A percentile compares a stretch with the other conserved stretches of the same genome.
phyloP scores from a whole-genome alignment of 1,284 basidiomycete species.

The Retiboletus fuscus region DNA sequence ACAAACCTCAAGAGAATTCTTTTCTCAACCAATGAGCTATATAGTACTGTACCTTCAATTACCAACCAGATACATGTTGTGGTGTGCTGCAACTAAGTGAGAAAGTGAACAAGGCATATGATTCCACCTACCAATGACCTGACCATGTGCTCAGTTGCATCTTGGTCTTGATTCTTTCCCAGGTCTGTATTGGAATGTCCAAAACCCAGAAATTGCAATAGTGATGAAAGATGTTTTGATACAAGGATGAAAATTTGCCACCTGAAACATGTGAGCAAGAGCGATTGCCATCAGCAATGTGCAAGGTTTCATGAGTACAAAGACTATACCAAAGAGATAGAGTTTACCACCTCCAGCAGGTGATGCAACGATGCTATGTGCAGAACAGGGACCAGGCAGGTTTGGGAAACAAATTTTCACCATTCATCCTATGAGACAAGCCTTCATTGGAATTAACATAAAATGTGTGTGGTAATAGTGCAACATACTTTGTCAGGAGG shows the following conservation, averaged over 20 bases:
- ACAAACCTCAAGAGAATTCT: too few species aligned
- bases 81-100: background rate
- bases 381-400: conserved; percentile 88
- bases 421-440: conserved; percentile 71
- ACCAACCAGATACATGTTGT: too few species aligned
- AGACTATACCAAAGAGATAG: conserved; percentile 77
- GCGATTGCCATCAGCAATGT: too few species aligned
- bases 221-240: conserved; percentile 92
- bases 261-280: conserved; percentile 53
- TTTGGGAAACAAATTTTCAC: conserved; percentile 85
- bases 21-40: too few species aligned
- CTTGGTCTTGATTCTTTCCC: conserved; percentile 93
- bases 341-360: conserved; percentile 85
- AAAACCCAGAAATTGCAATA: conserved; percentile 91
- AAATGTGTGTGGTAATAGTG: background rate
- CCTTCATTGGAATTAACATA: background rate
- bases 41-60: too few species aligned
- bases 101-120: too few species aligned
- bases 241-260: conserved; percentile 87
- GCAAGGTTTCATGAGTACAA: background rate
- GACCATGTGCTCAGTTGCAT: conserved; percentile 84
- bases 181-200: conserved; percentile 78
- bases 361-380: conserved; percentile 82
- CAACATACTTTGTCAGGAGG: conserved; percentile 75
- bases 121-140: conserved; percentile 73